Evolutionary conservation across 2,329 filamentous ascomycete genomes (phyloP), one percentile per base, ranked within the genome.

Genomic region (Fusarium mangiferae): DNA sequence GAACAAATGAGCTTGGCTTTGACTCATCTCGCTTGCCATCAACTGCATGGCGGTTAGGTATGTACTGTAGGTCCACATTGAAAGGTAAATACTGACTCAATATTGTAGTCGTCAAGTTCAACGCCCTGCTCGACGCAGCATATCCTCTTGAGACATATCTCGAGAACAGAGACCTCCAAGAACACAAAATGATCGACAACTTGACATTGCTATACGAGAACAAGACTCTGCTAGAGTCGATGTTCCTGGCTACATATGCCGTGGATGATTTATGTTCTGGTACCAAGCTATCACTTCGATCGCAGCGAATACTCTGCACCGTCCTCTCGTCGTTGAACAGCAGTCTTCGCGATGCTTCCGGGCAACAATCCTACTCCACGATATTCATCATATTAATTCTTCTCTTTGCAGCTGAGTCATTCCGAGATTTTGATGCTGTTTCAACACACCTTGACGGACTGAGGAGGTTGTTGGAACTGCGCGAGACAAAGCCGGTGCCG

Each of bases 241-340:
- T 67, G 4, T 26, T 15, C 17, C 33, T 68, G 2, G 65, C 62
- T 0, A 36, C 14, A 1, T 18, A 35, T 8, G 12, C 52, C 0
- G 52, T 61, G 4, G 54, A 66, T 1, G 65, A 68, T 15, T 8
- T 67, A 0, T 49, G 17, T 0, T 15, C 6, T 5, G 41, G 39
- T 0, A 20, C 20, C 1, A 18, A 15, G 5, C 7, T 68, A 2
- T 67, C 65, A 8, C 20, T 4, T 1, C 17, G 22, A 14, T 52
- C 65, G 1, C 65, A 61, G 17, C 28, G 33, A 6, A 3, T 36
- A 3, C 62, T 67, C 13, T 39, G 65, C 33, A 7, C 22, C 11
- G 33, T 67, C 3, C 38, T 68, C 6, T 52, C 65, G 3, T 67
- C 62, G 2, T 22, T 68, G 9, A 67, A 68, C 6, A 41, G 11